A percentile compares a stretch with the other conserved stretches of the same genome.
Evolutionary conservation across 2,329 filamentous ascomycete species (phyloP).

Genomic region (Onygenales sp.): DNA sequence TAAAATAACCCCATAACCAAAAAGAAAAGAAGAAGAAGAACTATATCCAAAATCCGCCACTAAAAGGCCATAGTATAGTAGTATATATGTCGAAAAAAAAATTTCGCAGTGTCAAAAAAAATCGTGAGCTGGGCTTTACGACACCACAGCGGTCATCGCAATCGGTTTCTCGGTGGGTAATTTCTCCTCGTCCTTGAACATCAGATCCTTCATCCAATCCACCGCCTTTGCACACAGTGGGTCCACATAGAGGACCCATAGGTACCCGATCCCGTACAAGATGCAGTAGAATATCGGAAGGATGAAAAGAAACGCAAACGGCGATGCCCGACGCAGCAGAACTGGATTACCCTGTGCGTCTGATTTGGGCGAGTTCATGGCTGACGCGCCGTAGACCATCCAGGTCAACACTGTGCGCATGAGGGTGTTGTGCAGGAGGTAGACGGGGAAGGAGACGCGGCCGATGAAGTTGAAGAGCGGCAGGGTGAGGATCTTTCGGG

Average conservation of each 20-base stretch:
- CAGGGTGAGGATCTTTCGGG: slow-evolving; percentile 12
- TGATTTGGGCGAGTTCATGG: slow-evolving; percentile 1
- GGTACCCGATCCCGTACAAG: slow-evolving; percentile 9
- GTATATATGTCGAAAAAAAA: not conserved
- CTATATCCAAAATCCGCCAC: not conserved
- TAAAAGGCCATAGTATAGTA: not conserved
- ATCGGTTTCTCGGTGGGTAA: slow-evolving; percentile 7
- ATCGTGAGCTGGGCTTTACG: not conserved
- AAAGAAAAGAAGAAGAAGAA: not conserved
- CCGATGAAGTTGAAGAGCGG: slow-evolving; percentile 20
- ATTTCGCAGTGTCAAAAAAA: not conserved
- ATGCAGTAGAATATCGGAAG: slow-evolving; percentile 11
- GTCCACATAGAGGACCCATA: slow-evolving; percentile 12
- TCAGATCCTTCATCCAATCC: slow-evolving; percentile 8
- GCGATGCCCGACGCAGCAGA: not conserved
- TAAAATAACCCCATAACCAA: too few species aligned
- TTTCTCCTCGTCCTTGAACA: slow-evolving; percentile 12
- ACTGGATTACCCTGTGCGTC: slow-evolving; percentile 9
- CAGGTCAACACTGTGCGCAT: slow-evolving; percentile 19
- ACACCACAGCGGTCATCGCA: slow-evolving; percentile 6
- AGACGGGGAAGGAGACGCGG: slow-evolving; percentile 19
- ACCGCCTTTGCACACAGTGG: slow-evolving; percentile 10
- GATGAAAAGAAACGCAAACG: slow-evolving; percentile 10
- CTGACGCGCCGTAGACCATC: slow-evolving; percentile 15
- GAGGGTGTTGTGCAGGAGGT: slow-evolving; percentile 19